These are phyloP conservation scores for Globisporangium recalcitrans DNA, from an alignment of 352 stramenopile genomes.

Conservation along the genomic window DNA sequence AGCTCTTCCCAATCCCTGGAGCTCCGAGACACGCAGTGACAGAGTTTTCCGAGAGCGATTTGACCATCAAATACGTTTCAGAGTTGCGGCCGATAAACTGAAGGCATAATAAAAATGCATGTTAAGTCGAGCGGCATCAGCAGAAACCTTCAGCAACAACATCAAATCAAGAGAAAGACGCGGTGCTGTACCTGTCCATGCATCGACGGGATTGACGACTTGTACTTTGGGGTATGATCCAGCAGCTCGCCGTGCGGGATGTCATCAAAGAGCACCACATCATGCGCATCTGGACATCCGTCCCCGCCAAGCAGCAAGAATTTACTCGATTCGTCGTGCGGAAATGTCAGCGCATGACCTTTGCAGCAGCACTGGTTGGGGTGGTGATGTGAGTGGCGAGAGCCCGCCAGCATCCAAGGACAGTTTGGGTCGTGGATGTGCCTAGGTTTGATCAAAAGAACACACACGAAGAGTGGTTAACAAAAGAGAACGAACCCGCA, in stretches of 20 bases:
- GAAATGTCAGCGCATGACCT: constrained; percentile 50
- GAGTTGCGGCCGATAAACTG: constrained; percentile 78
- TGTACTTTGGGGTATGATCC: constrained; percentile 65
- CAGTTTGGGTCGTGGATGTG: constrained; percentile 72
- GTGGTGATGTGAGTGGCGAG: constrained; percentile 62
- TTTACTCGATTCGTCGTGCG: constrained; percentile 81
- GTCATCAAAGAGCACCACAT: constrained; percentile 68
- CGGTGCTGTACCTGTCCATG: constrained; percentile 41
- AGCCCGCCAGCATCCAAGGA: constrained; percentile 58
- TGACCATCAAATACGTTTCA: constrained; percentile 76
- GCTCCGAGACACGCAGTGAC: constrained; percentile 71
- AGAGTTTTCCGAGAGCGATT: constrained; percentile 63
- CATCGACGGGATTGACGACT: constrained; percentile 77
- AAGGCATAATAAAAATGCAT: neutral
- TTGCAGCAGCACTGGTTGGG: constrained; percentile 75
- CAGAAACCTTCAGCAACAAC: neutral
- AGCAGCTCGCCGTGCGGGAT: constrained; percentile 50
- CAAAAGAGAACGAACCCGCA: neutral
- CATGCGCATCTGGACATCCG: constrained; percentile 32
- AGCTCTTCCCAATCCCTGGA: constrained; percentile 78
- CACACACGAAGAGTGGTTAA: neutral
- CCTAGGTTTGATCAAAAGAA: constrained; percentile 16
- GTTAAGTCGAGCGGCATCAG: neutral
- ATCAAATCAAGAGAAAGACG: neutral
- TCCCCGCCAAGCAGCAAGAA: constrained; percentile 57